Conservation (phyloP, 371 early-diverging fungal species). For the Mortierella sp. region DNA sequence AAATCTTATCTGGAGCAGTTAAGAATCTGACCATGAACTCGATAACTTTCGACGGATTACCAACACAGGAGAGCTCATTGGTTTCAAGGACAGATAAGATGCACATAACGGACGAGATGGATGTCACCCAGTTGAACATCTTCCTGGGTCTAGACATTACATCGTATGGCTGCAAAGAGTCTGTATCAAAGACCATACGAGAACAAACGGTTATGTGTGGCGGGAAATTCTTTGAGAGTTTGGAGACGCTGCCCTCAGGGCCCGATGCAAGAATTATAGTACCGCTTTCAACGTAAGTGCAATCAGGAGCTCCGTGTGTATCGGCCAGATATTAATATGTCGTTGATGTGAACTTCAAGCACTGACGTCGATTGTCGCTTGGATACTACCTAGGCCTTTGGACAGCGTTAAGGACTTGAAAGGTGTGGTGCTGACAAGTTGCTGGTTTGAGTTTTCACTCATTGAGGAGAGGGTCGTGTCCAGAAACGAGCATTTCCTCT, state of each 20-base stretch:
- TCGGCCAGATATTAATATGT: too few species aligned
- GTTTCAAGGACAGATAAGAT: not conserved
- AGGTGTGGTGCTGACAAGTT: slow-evolving; percentile 28
- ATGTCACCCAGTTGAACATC: slow-evolving; percentile 19
- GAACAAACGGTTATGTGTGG: slow-evolving; percentile 20
- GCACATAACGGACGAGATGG: slow-evolving; percentile 8
- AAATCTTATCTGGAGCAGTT: slow-evolving; percentile 28
- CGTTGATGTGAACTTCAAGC: not conserved
- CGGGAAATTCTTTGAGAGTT: slow-evolving; percentile 22
- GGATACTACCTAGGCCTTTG: slow-evolving; percentile 4
- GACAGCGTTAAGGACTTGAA: slow-evolving; percentile 6
- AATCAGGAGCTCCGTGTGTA: too few species aligned
- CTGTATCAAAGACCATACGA: slow-evolving; percentile 5
- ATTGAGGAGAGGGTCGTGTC: slow-evolving; percentile 17
- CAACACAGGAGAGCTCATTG: slow-evolving; percentile 17
- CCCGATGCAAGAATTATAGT: slow-evolving; percentile 25
- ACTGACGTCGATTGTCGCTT: too few species aligned
- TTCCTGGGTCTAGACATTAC: slow-evolving; percentile 36
- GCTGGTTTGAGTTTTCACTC: slow-evolving; percentile 41
- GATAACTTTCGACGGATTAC: not conserved
- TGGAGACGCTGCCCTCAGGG: slow-evolving; percentile 17
- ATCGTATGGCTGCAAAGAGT: slow-evolving; percentile 22
- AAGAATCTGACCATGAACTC: slow-evolving; percentile 19
- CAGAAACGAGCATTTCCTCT: slow-evolving; percentile 26
- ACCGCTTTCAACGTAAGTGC: slow-evolving; percentile 29